Evolutionary conservation across 78 protist genomes (phyloP).

Genomic region (Guillardia theta): DNA sequence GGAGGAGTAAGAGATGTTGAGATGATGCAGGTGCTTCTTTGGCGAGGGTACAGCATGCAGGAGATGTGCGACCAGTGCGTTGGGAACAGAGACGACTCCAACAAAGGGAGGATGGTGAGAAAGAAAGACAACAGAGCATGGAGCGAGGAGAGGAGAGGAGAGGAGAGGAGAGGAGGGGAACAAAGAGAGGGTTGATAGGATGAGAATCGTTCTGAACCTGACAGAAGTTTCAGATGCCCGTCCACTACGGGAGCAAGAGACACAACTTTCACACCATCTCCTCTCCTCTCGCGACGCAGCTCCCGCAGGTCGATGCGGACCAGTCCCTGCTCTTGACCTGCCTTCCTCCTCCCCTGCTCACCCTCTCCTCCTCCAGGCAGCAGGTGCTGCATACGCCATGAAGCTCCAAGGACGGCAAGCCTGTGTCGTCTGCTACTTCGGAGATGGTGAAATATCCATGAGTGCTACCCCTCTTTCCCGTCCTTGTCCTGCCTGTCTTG

Average conservation of each 20-base stretch:
- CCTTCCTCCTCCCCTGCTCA: too few relatives aligned
- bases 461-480: not conserved
- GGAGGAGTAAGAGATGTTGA: too few relatives aligned
- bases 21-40: not conserved
- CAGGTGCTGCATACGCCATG: constrained; percentile 87
- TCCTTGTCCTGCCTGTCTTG: not conserved
- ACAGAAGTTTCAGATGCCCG: constrained; percentile 96
- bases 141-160: too few relatives aligned
- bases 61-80: constrained; percentile 85
- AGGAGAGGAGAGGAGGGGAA: too few relatives aligned
- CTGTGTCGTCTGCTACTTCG: constrained; percentile 84
- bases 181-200: too few relatives aligned
- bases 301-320: constrained; percentile 58
- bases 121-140: too few relatives aligned
- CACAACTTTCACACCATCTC: constrained; percentile 90
- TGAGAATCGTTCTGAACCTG: too few relatives aligned
- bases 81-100: constrained; percentile 64
- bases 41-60: constrained; percentile 20
- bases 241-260: constrained; percentile 89
- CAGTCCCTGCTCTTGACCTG: not conserved
- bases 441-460: constrained; percentile 90
- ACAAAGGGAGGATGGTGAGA: constrained; percentile 60
- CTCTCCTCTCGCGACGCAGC: constrained; percentile 91
- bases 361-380: too few relatives aligned
- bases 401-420: constrained; percentile 54